These are phyloP conservation scores for Cinnamomum chago DNA, from an alignment of 164 flowering plant species.

Conservation along the genomic window DNA sequence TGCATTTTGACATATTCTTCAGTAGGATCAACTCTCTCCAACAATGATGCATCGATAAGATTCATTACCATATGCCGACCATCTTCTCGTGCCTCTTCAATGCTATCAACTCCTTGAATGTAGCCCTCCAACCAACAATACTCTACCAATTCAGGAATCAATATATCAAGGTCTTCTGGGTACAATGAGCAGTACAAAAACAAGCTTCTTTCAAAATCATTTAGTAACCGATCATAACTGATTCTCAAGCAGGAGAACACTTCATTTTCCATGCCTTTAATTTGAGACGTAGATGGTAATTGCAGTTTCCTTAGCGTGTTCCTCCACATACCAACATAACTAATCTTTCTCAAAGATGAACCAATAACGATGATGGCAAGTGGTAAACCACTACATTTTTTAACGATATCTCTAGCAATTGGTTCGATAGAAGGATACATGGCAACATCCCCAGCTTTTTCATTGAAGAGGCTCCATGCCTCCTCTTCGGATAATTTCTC, in stretches of 20 bases:
- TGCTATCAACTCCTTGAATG: conserved; percentile 9
- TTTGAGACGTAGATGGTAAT: not conserved
- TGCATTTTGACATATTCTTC: conserved; percentile 29
- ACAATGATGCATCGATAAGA: conserved; percentile 14
- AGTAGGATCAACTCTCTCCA: conserved; percentile 2
- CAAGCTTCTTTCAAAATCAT: not conserved
- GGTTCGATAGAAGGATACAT: not conserved
- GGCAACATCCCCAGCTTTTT: not conserved
- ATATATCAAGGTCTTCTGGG: conserved; percentile 10
- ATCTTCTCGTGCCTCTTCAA: conserved; percentile 11
- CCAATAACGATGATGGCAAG: conserved; percentile 11
- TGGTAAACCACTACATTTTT: conserved; percentile 12
- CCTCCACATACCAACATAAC: conserved; percentile 5
- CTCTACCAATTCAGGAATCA: conserved; percentile 5
- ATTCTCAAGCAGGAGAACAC: conserved; percentile 9
- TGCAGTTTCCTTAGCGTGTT: conserved; percentile 7
- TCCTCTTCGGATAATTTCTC: conserved; percentile 8
- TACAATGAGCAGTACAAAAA: conserved; percentile 10
- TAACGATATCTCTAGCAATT: conserved; percentile 1
- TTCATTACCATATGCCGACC: conserved; percentile 21
- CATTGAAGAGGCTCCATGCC: conserved; percentile 9
- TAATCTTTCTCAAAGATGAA: conserved; percentile 4
- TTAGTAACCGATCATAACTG: conserved; percentile 4
- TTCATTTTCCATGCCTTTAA: conserved; percentile 4
- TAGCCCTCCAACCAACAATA: conserved; percentile 23